Conservation (phyloP, 2,329 filamentous ascomycete species). For the Monosporascus cannonballus region DNA sequence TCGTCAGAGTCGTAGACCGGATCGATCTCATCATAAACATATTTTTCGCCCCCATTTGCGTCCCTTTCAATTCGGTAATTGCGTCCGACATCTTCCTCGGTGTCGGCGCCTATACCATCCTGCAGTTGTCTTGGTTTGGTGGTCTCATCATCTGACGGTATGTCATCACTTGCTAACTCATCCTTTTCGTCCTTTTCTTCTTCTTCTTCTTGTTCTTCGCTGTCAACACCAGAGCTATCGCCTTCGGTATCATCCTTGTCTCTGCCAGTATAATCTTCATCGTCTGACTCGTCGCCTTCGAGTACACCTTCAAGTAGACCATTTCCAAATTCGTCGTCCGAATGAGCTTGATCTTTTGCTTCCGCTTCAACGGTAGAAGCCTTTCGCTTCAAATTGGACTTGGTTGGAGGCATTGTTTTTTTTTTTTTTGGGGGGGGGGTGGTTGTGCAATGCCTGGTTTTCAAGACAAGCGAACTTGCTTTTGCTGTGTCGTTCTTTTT, state of each 20-base stretch:
- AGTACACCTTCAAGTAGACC: conserved; percentile 50
- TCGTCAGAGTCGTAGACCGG: conserved; percentile 96
- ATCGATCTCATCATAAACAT: conserved; percentile 89
- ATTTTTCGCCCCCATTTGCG: conserved; percentile 85
- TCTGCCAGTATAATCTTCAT: conserved; percentile 32
- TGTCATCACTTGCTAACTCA: conserved; percentile 34
- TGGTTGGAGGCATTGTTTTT: conserved; percentile 34
- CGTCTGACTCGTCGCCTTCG: conserved; percentile 42
- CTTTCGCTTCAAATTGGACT: conserved; percentile 57
- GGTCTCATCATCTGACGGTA: conserved; percentile 33
- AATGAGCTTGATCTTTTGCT: conserved; percentile 42
- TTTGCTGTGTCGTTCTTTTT: not conserved
- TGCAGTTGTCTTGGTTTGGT: conserved; percentile 31
- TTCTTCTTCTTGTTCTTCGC: conserved; percentile 32
- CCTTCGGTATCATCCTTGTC: conserved; percentile 33
- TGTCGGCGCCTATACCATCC: conserved; percentile 28
- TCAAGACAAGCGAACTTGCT: too few relatives aligned
- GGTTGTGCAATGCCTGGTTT: not conserved
- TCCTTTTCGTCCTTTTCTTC: conserved; percentile 21
- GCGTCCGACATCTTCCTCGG: conserved; percentile 30
- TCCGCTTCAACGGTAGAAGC: conserved; percentile 48
- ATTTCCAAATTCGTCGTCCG: conserved; percentile 55
- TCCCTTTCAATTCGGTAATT: conserved; percentile 62
- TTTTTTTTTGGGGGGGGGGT: too few relatives aligned
- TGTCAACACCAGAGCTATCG: conserved; percentile 38